A percentile compares a stretch with the other conserved stretches of the same genome.
Conservation (phyloP, 441 rosid genomes). For the Jatropha multifida region DNA sequence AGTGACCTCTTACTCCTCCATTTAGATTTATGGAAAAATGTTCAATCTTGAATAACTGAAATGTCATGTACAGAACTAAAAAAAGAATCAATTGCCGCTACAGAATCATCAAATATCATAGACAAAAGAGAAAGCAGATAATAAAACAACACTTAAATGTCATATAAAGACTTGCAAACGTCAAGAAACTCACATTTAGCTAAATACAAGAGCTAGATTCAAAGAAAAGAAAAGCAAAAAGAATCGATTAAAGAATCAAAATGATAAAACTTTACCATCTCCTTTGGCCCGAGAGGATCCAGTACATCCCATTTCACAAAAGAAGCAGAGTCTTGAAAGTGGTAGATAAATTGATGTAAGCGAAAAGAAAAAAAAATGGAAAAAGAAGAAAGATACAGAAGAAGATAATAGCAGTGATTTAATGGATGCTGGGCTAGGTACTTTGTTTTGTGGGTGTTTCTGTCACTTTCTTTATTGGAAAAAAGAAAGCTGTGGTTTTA, state of each 20-base stretch:
- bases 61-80: not conserved
- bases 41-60: constrained; percentile 3
- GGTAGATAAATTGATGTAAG: not conserved
- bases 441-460: not conserved
- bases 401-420: not conserved
- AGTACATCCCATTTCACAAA: constrained; percentile 52
- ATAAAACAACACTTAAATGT: not conserved
- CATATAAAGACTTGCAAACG: not conserved
- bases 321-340: not conserved
- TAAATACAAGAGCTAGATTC: not conserved
- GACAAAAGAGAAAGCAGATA: not conserved
- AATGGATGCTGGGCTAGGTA: not conserved
- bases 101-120: not conserved
- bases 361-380: not conserved
- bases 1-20: not conserved
- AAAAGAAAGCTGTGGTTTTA: not conserved
- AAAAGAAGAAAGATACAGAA: not conserved
- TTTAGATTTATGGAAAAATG: not conserved
- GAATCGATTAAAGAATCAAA: constrained; percentile 2
- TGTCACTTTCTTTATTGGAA: not conserved
- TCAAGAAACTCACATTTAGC: not conserved
- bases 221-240: not conserved
- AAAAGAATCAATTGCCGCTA: not conserved
- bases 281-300: constrained; percentile 44
- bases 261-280: not conserved